Conservation (phyloP, 2,329 filamentous ascomycete species). For the Neopestalotiopsis sp. region DNA sequence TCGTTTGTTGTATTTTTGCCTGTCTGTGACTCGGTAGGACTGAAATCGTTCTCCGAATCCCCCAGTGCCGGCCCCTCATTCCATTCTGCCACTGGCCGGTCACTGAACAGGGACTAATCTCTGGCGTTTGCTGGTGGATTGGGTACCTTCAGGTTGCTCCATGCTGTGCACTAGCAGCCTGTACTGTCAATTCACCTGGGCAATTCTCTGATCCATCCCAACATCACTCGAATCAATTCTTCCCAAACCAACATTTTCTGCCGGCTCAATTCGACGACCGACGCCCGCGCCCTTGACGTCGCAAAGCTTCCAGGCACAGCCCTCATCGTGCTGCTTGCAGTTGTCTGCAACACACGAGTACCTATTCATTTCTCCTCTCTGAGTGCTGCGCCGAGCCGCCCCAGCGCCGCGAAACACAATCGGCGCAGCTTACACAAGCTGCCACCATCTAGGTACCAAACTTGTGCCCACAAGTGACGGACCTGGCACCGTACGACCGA, state of each 20-base stretch:
- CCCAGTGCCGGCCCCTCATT: not conserved
- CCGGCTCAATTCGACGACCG: not conserved
- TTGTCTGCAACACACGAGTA: not conserved
- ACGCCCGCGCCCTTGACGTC: not conserved
- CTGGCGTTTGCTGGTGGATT: not conserved
- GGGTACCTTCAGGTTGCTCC: not conserved
- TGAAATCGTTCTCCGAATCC: not conserved
- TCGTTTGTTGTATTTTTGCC: not conserved
- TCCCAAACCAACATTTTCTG: not conserved
- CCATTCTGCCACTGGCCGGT: not conserved
- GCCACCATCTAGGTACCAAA: not conserved
- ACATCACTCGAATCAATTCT: not conserved
- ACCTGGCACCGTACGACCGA: conserved; percentile 23
- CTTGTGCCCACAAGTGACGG: conserved; percentile 1
- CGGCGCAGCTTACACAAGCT: not conserved
- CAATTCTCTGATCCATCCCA: not conserved
- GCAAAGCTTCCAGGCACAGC: not conserved
- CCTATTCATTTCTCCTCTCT: not conserved
- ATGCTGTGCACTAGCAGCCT: not conserved
- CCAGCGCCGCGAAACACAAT: not conserved
- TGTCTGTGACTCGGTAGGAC: not conserved
- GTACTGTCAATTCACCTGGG: too few species aligned
- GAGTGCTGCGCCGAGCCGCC: not conserved
- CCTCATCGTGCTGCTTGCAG: not conserved
- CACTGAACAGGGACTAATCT: not conserved